These are phyloP conservation scores for Tephrocybe sp. DNA, from an alignment of 768 basidiomycete genomes.

Conservation along the genomic window DNA sequence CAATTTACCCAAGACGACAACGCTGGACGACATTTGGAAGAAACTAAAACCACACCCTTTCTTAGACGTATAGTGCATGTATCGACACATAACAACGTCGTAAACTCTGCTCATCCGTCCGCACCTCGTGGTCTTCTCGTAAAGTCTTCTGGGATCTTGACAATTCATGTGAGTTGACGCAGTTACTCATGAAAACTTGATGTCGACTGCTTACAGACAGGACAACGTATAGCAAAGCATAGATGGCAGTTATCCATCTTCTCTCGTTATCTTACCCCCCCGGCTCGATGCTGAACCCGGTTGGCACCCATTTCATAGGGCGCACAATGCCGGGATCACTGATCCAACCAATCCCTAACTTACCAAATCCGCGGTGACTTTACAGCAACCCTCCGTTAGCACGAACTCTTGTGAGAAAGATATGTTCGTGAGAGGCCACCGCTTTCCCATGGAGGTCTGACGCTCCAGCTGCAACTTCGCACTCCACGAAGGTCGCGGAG, in stretches of 20 bases:
- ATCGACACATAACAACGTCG: too few relatives aligned
- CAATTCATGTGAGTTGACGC: neutral
- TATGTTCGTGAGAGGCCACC: neutral
- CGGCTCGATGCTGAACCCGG: neutral
- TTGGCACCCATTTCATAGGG: neutral
- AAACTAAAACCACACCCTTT: neutral
- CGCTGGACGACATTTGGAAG: neutral
- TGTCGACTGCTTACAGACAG: neutral
- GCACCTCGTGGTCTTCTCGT: conserved; percentile 7
- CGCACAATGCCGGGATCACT: conserved; percentile 3
- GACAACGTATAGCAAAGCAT: neutral
- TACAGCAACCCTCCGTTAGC: conserved; percentile 1
- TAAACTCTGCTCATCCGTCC: conserved; percentile 1
- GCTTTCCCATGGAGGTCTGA: conserved; percentile 1
- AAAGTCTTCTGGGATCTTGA: neutral
- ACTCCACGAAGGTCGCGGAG: conserved; percentile 12
- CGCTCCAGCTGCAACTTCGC: neutral
- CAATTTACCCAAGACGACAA: neutral
- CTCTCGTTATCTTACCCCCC: neutral
- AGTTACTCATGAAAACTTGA: neutral
- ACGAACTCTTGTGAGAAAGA: neutral
- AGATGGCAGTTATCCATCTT: neutral
- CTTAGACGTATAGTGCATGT: neutral
- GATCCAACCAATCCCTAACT: neutral
- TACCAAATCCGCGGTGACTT: neutral